phyloP scores from a whole-genome alignment of 441 rosid species.

The Gossypium laxum region DNA sequence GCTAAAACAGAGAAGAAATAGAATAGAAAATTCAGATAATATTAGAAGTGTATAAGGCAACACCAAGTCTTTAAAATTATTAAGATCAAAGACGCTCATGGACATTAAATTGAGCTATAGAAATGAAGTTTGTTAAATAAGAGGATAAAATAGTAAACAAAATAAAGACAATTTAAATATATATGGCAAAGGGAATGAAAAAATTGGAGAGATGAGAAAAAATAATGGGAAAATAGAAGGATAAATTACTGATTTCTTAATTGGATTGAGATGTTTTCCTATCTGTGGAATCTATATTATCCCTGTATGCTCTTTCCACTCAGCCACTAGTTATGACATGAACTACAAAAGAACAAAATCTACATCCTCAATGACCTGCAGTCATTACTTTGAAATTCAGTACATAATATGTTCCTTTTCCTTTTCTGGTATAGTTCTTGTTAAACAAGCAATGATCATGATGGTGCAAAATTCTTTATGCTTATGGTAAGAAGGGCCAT shows the following conservation, averaged over 20 bases:
- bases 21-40: neutral
- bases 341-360: neutral
- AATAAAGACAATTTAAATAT: neutral
- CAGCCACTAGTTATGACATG: neutral
- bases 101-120: neutral
- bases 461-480: neutral
- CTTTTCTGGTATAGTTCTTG: neutral
- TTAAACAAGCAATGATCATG: neutral
- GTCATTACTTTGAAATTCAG: neutral
- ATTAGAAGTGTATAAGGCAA: neutral
- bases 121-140: neutral
- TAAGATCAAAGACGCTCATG: neutral
- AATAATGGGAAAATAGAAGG: neutral
- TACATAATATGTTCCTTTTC: neutral
- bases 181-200: neutral
- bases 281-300: neutral
- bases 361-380: neutral
- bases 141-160: neutral
- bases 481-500: neutral
- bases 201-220: neutral
- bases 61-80: neutral
- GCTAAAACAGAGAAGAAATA: neutral
- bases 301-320: neutral
- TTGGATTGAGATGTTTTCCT: neutral
- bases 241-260: neutral